These are phyloP conservation scores for Golubevia pallescens DNA, from an alignment of 1,284 basidiomycete genomes.

Conservation along the genomic window DNA sequence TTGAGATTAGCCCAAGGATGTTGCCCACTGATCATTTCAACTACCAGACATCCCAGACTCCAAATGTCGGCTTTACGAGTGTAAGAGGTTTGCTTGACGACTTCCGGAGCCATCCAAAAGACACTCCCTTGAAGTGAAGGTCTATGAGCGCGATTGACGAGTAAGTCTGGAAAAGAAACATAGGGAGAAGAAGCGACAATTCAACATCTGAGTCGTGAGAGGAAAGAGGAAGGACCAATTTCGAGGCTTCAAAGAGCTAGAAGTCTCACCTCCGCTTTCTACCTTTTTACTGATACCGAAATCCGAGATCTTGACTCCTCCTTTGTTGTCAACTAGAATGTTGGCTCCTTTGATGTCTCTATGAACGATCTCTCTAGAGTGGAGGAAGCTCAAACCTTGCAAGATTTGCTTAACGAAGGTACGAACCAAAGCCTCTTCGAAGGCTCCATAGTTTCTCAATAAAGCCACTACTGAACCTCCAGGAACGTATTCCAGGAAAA, in stretches of 20 bases:
- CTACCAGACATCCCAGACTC: constrained; percentile 94
- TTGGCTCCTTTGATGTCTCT: constrained; percentile 99
- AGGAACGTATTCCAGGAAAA: constrained; percentile 98
- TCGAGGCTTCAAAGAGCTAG: too few species aligned
- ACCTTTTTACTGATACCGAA: constrained; percentile 99
- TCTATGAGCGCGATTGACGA: constrained; percentile 78
- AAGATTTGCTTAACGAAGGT: constrained; percentile 95
- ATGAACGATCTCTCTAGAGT: constrained; percentile 93
- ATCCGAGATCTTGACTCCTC: constrained; percentile 96
- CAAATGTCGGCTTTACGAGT: constrained; percentile 97
- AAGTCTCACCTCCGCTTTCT: too few species aligned
- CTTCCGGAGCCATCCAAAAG: constrained; percentile 82
- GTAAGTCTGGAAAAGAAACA: constrained; percentile 74
- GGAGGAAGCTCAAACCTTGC: constrained; percentile 87
- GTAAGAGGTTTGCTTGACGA: constrained; percentile 92
- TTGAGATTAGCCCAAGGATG: constrained; percentile 96
- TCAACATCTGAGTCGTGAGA: too few species aligned
- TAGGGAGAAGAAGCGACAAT: too few species aligned
- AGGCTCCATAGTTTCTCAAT: constrained; percentile 90
- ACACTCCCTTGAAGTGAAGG: constrained; percentile 95
- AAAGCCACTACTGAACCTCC: constrained; percentile 94
- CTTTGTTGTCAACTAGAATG: constrained; percentile 97
- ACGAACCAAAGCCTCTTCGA: constrained; percentile 90
- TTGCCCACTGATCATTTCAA: constrained; percentile 97
- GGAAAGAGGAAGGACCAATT: too few species aligned